Evolutionary conservation across 495 filamentous ascomycete species (phyloP), one percentile per base, ranked within the genome.

Genomic region (Penicillium chermesinum): DNA sequence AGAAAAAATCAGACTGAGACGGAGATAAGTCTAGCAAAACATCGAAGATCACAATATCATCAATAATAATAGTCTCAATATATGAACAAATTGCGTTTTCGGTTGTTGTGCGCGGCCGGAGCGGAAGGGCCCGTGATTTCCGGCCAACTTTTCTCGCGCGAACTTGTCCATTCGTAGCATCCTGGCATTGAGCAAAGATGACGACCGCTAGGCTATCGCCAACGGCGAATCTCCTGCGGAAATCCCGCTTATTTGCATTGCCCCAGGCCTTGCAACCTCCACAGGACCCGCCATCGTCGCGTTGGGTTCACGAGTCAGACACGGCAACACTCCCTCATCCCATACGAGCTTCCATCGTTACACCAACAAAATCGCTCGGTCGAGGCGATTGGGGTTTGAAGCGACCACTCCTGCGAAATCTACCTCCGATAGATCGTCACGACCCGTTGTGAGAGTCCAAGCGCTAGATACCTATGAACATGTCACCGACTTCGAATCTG

Each of bases 331-430:
- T 79, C 15, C 79, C 80, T 48, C 83, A 85, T 69, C 93, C 93
- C n/a, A 89, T 81, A 48, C 80, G 87, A 60, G 87, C 89, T 52
- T 78, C 88, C 52, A 87, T 99, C 60, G 84, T 87, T 14, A 95
- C 91, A 1, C 84, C 89, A 2, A 58, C 66, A 5, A 76, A 85
- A 17, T 90, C 91, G n/a, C 77, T 88, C 27, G 61, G 68, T 16
- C 76, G 78, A 53, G 93, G 93, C 16, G 93, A 97, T 59, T 99
- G 93, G 94, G 93, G 93, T 18, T 71, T 97, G 53, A 99, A 99
- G 67, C 75, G 94, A 32, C 75, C 88, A 7, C 69, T 97, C 93
- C 93, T 2, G 64, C 82, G 7, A 81, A 81, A 58, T 80, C 84
- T 6, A 95, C 88, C 1, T 83, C 79, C 0, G 62, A 67, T 9